Evolutionary conservation across 805 yeast genomes (phyloP), one percentile per base, ranked within the genome.

Genomic region (Kodamaea restingae): DNA sequence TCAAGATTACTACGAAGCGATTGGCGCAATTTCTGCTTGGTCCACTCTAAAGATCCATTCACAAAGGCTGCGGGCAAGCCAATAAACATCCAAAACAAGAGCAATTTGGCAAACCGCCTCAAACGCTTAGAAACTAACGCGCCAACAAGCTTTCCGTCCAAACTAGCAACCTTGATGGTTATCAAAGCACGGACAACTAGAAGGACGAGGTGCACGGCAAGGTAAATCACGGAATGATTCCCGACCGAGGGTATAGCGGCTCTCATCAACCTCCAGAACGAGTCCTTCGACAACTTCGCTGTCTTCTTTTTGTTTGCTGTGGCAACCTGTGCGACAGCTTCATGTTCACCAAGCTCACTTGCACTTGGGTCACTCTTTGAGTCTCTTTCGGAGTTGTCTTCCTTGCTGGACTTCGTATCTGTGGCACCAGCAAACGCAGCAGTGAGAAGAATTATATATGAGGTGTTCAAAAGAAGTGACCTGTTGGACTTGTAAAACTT

Each of bases 11-110:
- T 61, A 48, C 95, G 74, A 47, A 87, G 74, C 24, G 73, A 55
- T 41, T 76, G 71, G 1, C 86, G 67, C 42, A 84, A 66, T 37
- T 76, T 67, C 43, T 70, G 73, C 32, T 80, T 80, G 2, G 81
- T 71, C 64, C 77, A 82, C 11, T 71, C 67, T 38, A 88, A 71
- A 39, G 84, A 58, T 0, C 95, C 77, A 51, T 88, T 87, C 7
- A 85, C 81, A 21, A 85, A 54, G 2, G 95, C 76, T 1, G 95
- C 93, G 0, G 98, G 98, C 7, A 88, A 57, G 8, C 96, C 96
- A 10, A 90, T 68, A 11, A 78, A 50, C 81, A 90, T 76, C 97
- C 97, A 90, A 51, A 76, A 70, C 2, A 75, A 67, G 40, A 88
- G 60, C 20, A 83, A 72, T 43, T 73, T 72, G 41, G 81, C 64